Conservation (phyloP, 106 monocot genomes). For the Acorus gramineus region DNA sequence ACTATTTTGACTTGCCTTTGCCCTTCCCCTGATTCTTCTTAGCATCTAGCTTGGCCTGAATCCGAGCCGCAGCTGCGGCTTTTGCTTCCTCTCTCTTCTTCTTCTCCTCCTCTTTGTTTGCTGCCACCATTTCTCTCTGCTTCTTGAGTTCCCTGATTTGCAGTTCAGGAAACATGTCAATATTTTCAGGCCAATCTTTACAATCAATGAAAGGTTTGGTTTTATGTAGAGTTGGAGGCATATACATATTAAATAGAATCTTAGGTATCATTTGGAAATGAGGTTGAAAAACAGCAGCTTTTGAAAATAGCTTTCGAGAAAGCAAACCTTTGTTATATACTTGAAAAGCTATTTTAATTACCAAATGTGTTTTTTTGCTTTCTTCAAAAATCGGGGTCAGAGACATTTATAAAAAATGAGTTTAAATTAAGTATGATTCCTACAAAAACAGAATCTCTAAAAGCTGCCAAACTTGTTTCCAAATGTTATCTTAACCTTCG, state of each 20-base stretch:
- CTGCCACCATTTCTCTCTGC: conserved; percentile 74
- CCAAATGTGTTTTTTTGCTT: no score
- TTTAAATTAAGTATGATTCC: no score
- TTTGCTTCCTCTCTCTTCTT: conserved; percentile 97
- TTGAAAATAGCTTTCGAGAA: background rate
- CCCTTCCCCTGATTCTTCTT: conserved; percentile 90
- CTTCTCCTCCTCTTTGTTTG: conserved; percentile 80
- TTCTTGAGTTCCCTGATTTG: conserved; percentile 78
- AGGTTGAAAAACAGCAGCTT: background rate
- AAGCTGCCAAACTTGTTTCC: no score
- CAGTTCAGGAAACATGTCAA: background rate
- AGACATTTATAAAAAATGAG: no score
- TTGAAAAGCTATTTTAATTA: no score
- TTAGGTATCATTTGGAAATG: no score
- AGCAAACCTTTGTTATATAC: background rate
- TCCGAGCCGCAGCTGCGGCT: conserved; percentile 84
- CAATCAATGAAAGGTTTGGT: background rate
- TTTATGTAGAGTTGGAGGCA: no score
- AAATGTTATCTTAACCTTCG: no score
- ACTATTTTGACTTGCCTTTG: conserved; percentile 74
- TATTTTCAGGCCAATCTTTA: background rate
- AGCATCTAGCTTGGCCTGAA: conserved; percentile 95
- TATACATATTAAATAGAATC: no score
- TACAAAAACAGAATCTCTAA: no score
- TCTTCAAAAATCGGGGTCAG: no score